phyloP scores from a whole-genome alignment of 768 basidiomycete species.

The Phlebiopsis gigantea region DNA sequence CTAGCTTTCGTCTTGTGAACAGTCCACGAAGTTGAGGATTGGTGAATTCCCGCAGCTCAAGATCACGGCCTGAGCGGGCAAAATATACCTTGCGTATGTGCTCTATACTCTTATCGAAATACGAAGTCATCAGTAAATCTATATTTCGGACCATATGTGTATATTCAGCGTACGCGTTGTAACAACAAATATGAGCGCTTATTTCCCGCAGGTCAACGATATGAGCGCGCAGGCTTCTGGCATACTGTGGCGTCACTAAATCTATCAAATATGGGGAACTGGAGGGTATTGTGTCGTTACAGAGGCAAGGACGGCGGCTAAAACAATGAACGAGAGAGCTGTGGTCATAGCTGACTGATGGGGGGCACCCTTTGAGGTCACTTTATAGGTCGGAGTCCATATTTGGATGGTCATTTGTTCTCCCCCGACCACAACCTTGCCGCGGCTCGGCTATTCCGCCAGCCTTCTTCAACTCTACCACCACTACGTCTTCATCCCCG shows the following conservation, averaged over 20 bases:
- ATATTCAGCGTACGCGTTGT: neutral
- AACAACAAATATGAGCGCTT: neutral
- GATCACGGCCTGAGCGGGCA: neutral
- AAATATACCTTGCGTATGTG: no score
- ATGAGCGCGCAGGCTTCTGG: no score
- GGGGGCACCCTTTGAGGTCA: neutral
- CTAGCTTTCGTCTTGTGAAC: neutral
- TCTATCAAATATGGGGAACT: no score
- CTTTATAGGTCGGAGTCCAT: neutral
- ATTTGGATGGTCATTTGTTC: neutral
- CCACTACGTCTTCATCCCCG: neutral
- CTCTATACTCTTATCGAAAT: neutral
- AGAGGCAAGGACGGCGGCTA: no score
- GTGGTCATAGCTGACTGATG: neutral
- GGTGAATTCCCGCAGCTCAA: constrained; percentile 25
- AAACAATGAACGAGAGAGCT: no score
- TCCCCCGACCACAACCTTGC: neutral
- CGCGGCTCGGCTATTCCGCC: neutral
- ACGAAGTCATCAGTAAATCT: neutral
- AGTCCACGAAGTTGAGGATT: constrained; percentile 29
- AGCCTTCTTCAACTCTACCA: neutral
- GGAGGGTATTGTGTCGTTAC: no score
- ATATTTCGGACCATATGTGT: neutral
- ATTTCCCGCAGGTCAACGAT: neutral
- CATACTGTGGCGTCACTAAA: no score